A percentile compares a stretch with the other conserved stretches of the same genome.
Evolutionary conservation across 1,284 basidiomycete species (phyloP).

Genomic region (Ceratobasidium sp.): DNA sequence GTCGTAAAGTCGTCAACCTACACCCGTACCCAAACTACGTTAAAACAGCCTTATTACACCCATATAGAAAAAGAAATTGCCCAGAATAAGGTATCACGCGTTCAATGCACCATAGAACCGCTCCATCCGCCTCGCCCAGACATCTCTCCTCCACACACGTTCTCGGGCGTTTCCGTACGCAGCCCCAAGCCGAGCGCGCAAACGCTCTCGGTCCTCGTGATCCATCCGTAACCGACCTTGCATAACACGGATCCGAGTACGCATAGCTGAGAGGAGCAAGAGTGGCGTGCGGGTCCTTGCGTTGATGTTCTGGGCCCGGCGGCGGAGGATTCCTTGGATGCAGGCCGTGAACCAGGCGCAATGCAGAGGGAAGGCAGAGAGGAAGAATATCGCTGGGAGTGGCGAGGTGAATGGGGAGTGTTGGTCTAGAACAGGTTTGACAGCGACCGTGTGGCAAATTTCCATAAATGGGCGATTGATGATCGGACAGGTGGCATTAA

Average conservation of each 20-base stretch:
- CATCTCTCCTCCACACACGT: conserved; percentile 14
- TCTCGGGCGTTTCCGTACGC: conserved; percentile 32
- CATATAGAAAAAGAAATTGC: no score
- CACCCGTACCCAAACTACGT: no score
- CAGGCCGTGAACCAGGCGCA: conserved; percentile 69
- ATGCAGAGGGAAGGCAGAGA: conserved; percentile 66
- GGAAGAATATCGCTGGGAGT: conserved; percentile 61
- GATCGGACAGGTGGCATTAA: no score
- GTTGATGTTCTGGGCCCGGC: conserved; percentile 50
- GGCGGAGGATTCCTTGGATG: conserved; percentile 65
- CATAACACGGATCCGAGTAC: conserved; percentile 27
- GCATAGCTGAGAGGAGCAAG: conserved; percentile 9
- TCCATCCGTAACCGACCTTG: conserved; percentile 4
- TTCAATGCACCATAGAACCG: no score
- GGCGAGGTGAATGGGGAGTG: conserved; percentile 54
- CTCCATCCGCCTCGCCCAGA: neutral
- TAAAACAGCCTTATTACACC: no score
- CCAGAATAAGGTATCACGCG: no score
- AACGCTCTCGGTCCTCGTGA: conserved; percentile 20
- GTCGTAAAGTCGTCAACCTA: no score
- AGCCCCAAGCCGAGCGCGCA: conserved; percentile 25
- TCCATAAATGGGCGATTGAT: no score
- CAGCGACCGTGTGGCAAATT: neutral
- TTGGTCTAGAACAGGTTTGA: neutral
- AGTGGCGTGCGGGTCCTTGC: neutral